Evolutionary conservation across 306 rosid species (phyloP), one percentile per base, ranked within the genome.

Genomic region (Neltuma alba): DNA sequence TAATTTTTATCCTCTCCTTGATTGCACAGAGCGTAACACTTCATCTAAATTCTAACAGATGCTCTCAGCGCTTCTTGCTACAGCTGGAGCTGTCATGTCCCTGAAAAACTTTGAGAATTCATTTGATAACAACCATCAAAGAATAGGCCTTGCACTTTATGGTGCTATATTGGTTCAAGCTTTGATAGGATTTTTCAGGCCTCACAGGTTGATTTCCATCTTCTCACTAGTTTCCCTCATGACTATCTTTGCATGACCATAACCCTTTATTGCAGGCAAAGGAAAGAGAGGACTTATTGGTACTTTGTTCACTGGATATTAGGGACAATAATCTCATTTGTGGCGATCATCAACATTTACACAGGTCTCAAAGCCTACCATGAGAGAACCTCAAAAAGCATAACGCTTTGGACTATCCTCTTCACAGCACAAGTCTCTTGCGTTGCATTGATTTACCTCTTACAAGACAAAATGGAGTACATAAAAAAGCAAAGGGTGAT

Each of bases 91-190:
- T 64, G 85, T 87, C 23, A 70, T 93, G 88, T 95, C 99, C 37
- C 58, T 95, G 21, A 93, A 66, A 76, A 90, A 87, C 65, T 91
- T n/a, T 76, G 99, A 93, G 91, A 95, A 95, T 77, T 89, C 94
- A 81, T 95, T 95, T 86, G 88, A 93, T 72, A 95, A 95, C 84
- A 79, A 52, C 69, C 99, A 95, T 78, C 98, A 95, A 83, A 93
- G 93, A 87, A 33, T 88, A 75, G 94, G 92, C 21, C 89, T 90
- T 40, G 88, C 81, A n/a, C 91, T 90, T 80, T 90, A 90, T 74
- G 72, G 58, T 81, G 91, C 85, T 42, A 74, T 90, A 2, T 85
- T 87, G 89, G 70, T 83, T 40, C 94, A 88, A 83, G 83, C 80
- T 38, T 77, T 87, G 42, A 62, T 85, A 2, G 94, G 94, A 25